phyloP scores from a whole-genome alignment of 768 basidiomycete genomes.

The Kwoniella mangroviensis region DNA sequence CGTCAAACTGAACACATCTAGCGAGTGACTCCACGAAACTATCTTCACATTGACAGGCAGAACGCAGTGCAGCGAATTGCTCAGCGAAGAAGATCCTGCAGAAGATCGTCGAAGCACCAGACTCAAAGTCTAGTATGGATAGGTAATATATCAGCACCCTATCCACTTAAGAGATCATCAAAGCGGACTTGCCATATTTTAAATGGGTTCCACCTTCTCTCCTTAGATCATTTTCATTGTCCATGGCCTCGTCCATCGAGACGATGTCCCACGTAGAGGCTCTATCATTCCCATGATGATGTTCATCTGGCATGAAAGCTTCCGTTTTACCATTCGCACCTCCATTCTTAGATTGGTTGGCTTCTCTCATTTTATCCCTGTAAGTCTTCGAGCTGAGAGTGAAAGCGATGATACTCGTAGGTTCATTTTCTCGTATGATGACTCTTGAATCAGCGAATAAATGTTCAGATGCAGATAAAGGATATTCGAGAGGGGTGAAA shows the following conservation, averaged over 20 bases:
- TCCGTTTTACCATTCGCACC: conserved; percentile 71
- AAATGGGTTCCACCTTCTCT: conserved; percentile 54
- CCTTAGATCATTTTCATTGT: conserved; percentile 45
- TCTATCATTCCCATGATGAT: conserved; percentile 69
- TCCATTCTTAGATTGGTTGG: conserved; percentile 24
- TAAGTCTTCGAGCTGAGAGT: conserved; percentile 66
- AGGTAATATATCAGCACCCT: too few species aligned
- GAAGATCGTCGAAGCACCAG: conserved; percentile 84
- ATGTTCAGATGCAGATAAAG: conserved; percentile 68
- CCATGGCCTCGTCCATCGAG: conserved; percentile 68
- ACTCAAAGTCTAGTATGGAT: conserved; percentile 75
- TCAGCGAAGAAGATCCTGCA: conserved; percentile 95
- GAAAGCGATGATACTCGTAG: conserved; percentile 95
- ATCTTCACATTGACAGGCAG: conserved; percentile 90
- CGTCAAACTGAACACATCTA: conserved; percentile 94
- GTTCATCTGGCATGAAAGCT: conserved; percentile 92
- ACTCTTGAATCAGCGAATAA: conserved; percentile 93
- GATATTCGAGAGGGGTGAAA: conserved; percentile 63
- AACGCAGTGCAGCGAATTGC: conserved; percentile 90
- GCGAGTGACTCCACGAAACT: conserved; percentile 93
- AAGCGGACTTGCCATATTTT: conserved; percentile 54
- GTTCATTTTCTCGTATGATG: conserved; percentile 94
- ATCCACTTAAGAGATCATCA: too few species aligned
- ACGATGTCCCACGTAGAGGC: conserved; percentile 92
- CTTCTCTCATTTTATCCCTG: conserved; percentile 52